Evolutionary conservation across 768 basidiomycete genomes (phyloP).

Genomic region (Steccherinum ochraceum): DNA sequence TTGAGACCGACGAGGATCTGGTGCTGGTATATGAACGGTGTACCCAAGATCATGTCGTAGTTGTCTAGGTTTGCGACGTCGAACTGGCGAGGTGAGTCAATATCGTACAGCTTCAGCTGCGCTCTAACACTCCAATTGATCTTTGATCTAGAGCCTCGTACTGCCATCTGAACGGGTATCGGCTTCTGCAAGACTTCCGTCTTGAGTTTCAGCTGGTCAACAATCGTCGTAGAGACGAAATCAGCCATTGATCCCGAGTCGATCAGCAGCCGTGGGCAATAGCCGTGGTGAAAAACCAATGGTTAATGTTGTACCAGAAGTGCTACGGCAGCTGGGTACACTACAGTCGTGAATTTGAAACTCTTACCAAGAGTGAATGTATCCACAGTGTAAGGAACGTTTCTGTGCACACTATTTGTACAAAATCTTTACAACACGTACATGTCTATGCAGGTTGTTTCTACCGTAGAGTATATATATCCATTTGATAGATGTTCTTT

Average conservation of each 20-base stretch:
- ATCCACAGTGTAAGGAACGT: too few species aligned
- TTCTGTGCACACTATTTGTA: too few species aligned
- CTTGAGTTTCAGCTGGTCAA: conserved; percentile 19
- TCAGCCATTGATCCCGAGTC: conserved; percentile 25
- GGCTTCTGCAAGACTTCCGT: conserved; percentile 15
- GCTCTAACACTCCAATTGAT: conserved; percentile 14
- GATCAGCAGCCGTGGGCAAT: conserved; percentile 13
- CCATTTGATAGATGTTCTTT: too few species aligned
- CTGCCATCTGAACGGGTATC: conserved; percentile 23
- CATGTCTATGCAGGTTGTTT: too few species aligned
- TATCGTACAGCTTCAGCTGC: not conserved
- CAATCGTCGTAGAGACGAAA: conserved; percentile 24
- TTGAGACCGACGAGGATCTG: conserved; percentile 11
- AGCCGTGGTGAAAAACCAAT: too few species aligned
- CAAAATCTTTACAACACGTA: too few species aligned
- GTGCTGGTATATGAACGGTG: conserved; percentile 25
- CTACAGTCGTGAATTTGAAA: too few species aligned
- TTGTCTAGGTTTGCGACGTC: conserved; percentile 31
- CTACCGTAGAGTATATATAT: too few species aligned
- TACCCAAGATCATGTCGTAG: conserved; percentile 28
- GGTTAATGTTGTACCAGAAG: too few species aligned
- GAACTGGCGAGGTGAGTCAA: conserved; percentile 16
- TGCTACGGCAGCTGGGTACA: too few species aligned
- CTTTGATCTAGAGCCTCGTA: conserved; percentile 23
- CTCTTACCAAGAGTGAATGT: too few species aligned